Evolutionary conservation across 2,329 filamentous ascomycete genomes (phyloP), one percentile per base, ranked within the genome.

Genomic region (Cryphonectria japonica): DNA sequence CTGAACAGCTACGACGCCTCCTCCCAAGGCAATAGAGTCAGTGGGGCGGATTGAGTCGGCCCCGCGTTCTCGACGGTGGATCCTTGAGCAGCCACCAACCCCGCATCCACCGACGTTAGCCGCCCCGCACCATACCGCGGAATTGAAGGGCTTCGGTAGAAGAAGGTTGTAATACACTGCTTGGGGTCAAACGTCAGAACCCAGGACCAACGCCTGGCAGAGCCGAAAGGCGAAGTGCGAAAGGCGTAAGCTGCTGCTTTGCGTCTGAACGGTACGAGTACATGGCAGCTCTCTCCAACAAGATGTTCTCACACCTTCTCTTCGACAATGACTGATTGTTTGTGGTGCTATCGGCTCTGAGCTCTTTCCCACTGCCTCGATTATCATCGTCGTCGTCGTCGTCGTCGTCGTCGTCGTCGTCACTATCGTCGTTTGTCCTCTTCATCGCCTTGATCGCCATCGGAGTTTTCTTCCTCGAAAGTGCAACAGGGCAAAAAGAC

Each of bases 91-190:
- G 61, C 19, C 60, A 54, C 59, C 39, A 60, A 72, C 69, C 69
- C 71, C 71, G 69, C 71, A 60, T 71, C 66, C 66, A 46, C 71
- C 71, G 71, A 68, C 69, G 69, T 72, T 72, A 72, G 63, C 71
- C 71, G 71, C 60, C 54, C 52, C 34, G 37, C 37, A 39, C 37
- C 37, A 39, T 13, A 39, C 37, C 37, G 67, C 70, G 70, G 71
- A 71, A 71, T 59, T 29, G 32, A 37, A 34, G 61, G 32, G 7
- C n/a, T 46, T 60, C 32, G 50, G 54, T 22, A 62, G 64, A 57
- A 37, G 52, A 57, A 37, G 52, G n/a, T 41, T 19, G 14, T 34
- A 26, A 26, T 19, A 14, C 61, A 16, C 61, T 65, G 37, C 54
- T 46, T 32, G 46, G 46, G 46, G 14, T 46, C 62, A 57, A 57